phyloP scores from a whole-genome alignment of 495 filamentous ascomycete species.

The Penicillium lagena region DNA sequence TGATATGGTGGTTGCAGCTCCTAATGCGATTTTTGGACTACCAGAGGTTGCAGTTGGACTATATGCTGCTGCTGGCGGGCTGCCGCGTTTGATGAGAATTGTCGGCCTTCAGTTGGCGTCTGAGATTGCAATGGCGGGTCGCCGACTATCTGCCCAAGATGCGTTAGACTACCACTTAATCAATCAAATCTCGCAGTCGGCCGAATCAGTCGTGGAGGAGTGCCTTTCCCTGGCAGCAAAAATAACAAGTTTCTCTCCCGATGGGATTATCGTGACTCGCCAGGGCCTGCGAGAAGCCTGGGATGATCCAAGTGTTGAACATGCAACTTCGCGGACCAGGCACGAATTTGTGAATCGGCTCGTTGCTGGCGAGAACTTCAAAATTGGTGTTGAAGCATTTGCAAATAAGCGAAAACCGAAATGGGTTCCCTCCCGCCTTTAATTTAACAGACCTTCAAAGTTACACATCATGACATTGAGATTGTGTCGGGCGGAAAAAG shows the following conservation, averaged over 20 bases:
- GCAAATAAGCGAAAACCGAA: conserved; percentile 62
- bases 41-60: conserved; percentile 63
- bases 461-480: too few species aligned
- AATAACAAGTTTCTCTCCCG: conserved; percentile 50
- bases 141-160: conserved; percentile 45
- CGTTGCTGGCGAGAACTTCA: conserved; percentile 62
- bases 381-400: conserved; percentile 69
- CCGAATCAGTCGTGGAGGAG: conserved; percentile 35
- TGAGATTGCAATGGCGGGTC: conserved; percentile 60
- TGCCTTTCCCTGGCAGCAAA: conserved; percentile 15
- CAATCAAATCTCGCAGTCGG: conserved; percentile 50
- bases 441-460: not conserved
- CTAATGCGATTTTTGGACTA: conserved; percentile 49
- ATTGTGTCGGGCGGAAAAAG: too few species aligned
- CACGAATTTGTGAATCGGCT: conserved; percentile 50
- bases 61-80: conserved; percentile 57
- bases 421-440: conserved; percentile 40
- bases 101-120: conserved; percentile 57
- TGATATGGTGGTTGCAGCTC: conserved; percentile 56
- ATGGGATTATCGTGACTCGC: conserved; percentile 59
- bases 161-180: conserved; percentile 57
- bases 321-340: conserved; percentile 48
- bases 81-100: conserved; percentile 57
- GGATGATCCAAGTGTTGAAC: conserved; percentile 55
- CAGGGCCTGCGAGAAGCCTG: conserved; percentile 60